Conservation (phyloP, 1,139 yeast species). For the Pichia sp. region DNA sequence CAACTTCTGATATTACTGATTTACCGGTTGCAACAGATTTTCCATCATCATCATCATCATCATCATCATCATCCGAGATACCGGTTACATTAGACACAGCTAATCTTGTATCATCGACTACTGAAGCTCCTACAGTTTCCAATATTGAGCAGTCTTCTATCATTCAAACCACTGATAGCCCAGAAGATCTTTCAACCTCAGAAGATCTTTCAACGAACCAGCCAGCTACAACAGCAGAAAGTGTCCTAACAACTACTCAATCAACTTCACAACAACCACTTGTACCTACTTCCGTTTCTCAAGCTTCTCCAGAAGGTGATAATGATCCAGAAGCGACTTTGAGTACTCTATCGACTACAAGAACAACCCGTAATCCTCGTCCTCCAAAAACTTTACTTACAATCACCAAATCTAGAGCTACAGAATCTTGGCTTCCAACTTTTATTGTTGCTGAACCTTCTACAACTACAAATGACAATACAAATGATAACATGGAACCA, state of each 20-base stretch:
- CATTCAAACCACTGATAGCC: too few relatives aligned
- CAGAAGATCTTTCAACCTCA: too few relatives aligned
- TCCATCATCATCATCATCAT: too few relatives aligned
- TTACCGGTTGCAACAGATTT: too few relatives aligned
- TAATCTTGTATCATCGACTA: not conserved
- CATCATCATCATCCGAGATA: not conserved
- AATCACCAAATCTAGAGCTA: not conserved
- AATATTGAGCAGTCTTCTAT: too few relatives aligned
- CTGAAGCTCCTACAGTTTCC: not conserved
- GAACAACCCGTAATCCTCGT: not conserved
- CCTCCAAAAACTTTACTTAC: not conserved
- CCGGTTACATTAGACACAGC: not conserved
- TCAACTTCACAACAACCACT: too few relatives aligned
- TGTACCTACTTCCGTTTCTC: too few relatives aligned
- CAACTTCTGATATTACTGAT: not conserved
- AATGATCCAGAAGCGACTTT: not conserved
- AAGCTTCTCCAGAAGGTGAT: too few relatives aligned
- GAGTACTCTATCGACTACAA: not conserved
- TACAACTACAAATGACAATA: slow-evolving; percentile 21
- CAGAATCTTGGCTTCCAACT: slow-evolving; percentile 42
- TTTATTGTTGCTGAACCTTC: slow-evolving; percentile 33
- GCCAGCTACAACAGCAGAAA: too few relatives aligned
- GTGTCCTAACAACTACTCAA: too few relatives aligned
- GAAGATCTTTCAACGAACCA: too few relatives aligned
- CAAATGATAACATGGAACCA: slow-evolving; percentile 27